phyloP scores from a whole-genome alignment of 2,329 filamentous ascomycete species.

The Sarocladiaceae sp. region DNA sequence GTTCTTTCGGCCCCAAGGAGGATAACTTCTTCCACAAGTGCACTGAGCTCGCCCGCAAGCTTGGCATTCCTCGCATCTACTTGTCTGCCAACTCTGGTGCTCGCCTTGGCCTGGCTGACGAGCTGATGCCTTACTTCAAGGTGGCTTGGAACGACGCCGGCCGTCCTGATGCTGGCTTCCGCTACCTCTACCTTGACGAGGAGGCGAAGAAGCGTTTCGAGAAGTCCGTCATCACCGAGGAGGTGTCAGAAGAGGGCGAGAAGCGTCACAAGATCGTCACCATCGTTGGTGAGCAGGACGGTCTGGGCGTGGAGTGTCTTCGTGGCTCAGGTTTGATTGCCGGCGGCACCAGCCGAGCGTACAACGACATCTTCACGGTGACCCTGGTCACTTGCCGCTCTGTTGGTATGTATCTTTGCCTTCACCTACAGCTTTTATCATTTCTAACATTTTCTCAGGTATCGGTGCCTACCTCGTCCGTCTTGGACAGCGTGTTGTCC shows the following conservation, averaged over 20 bases:
- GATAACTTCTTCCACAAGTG: slow-evolving; percentile 99
- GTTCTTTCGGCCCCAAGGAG: slow-evolving; percentile 92
- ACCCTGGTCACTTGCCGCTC: slow-evolving; percentile 97
- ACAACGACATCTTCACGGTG: slow-evolving; percentile 98
- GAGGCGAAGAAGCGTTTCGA: slow-evolving; percentile 83
- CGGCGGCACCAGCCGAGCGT: slow-evolving; percentile 91
- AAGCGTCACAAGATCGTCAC: slow-evolving; percentile 90
- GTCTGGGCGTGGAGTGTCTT: slow-evolving; percentile 94
- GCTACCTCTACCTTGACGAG: slow-evolving; percentile 89
- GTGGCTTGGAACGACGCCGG: slow-evolving; percentile 87
- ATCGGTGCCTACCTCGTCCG: slow-evolving; percentile 98
- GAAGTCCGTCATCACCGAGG: slow-evolving; percentile 69
- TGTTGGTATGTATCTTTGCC: slow-evolving; percentile 59
- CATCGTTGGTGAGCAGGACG: slow-evolving; percentile 87
- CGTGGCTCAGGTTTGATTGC: slow-evolving; percentile 97
- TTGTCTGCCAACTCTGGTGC: slow-evolving; percentile 98
- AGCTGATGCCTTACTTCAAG: slow-evolving; percentile 94
- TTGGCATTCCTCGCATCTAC: slow-evolving; percentile 95
- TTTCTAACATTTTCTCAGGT: slow-evolving; percentile 34
- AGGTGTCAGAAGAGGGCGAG: slow-evolving; percentile 79
- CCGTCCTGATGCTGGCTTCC: slow-evolving; percentile 85
- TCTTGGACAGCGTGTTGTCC: slow-evolving; percentile 95
- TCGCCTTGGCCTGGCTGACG: slow-evolving; percentile 91
- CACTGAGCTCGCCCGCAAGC: slow-evolving; percentile 87
- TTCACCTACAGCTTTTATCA: background rate